Base-by-base conservation (phyloP, 78 protist species). In the Ministeria vibrans region DNA sequence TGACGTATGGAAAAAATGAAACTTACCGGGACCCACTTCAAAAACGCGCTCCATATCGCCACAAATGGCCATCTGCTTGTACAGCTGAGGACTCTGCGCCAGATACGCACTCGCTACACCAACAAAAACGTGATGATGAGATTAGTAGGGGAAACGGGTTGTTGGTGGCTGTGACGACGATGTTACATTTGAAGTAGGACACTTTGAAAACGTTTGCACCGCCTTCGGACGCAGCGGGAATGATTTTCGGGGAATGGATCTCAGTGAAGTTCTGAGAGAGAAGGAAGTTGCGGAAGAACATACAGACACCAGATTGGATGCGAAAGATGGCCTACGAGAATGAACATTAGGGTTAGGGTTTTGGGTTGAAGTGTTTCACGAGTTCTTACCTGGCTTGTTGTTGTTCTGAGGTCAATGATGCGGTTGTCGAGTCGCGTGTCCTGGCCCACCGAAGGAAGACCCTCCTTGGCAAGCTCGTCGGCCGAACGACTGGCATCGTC, bases 31-130 rank as follows among this genome's bases (percentile, higher is more conserved):
- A 1, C 93, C 99, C 25, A 98, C 79, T 83, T 98, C 99, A 75
- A 95, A 98, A 71, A 98, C 99, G 6, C 96, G 73, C 69, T 87
- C 88, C 11, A 96, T n/a, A 80, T 94, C 99, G 20, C 95, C 87
- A 44, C 77, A 34, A 36, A 98, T 82, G 34, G 98, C 97, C 99
- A 97, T 97, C 75, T 98, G 99, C 90, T 96, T 96, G 94, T 96
- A 96, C 71, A 98, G 90, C 90, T 98, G 99, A 30, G 99, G 99
- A 13, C 95, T 86, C 89, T 98, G 99, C 27, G 99, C 99, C 15
- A 98, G 84, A 74, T 32, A 94, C 18, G 97, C 75, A n/a, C n/a
- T n/a, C n/a, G n/a, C n/a, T n/a, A n/a, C n/a, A n/a, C n/a, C n/a
- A 20, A 71, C 51, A 73, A 11, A 73, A 25, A 73, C 30, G 61